A percentile compares a stretch with the other conserved stretches of the same genome.
phyloP scores from a whole-genome alignment of 2,329 filamentous ascomycete genomes.

The Aureobasidium sp. region DNA sequence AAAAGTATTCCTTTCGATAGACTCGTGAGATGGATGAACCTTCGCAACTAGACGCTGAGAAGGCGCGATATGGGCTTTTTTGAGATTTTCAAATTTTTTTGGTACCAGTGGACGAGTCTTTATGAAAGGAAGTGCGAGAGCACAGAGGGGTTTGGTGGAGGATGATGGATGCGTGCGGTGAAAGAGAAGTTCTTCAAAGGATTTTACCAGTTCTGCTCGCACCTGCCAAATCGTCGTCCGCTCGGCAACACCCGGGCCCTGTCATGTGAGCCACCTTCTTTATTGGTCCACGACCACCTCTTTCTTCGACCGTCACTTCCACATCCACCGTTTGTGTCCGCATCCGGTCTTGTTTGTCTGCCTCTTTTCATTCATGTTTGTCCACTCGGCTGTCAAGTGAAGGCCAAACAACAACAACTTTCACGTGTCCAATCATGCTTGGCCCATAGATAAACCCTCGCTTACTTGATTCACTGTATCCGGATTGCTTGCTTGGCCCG shows the following conservation, averaged over 20 bases:
- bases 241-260: background rate
- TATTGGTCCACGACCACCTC: background rate
- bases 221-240: background rate
- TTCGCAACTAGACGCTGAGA: constrained; percentile 17
- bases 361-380: background rate
- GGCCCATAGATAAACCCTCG: background rate
- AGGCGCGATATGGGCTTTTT: constrained; percentile 26
- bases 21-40: constrained; percentile 12
- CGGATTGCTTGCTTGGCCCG: background rate
- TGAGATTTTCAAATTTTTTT: constrained; percentile 33
- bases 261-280: constrained; percentile 13
- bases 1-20: constrained; percentile 11
- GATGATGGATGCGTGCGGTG: constrained; percentile 14
- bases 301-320: background rate
- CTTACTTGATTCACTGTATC: background rate
- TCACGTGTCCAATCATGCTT: background rate
- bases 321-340: background rate
- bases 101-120: constrained; percentile 23
- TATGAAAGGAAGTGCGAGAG: constrained; percentile 23
- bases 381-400: background rate
- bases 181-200: constrained; percentile 12
- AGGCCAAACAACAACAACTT: background rate
- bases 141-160: constrained; percentile 18
- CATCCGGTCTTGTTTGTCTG: constrained; percentile 3
- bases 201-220: background rate